Evolutionary conservation across 2,329 filamentous ascomycete species (phyloP).

Genomic region (Talaromyces amestolkiae): DNA sequence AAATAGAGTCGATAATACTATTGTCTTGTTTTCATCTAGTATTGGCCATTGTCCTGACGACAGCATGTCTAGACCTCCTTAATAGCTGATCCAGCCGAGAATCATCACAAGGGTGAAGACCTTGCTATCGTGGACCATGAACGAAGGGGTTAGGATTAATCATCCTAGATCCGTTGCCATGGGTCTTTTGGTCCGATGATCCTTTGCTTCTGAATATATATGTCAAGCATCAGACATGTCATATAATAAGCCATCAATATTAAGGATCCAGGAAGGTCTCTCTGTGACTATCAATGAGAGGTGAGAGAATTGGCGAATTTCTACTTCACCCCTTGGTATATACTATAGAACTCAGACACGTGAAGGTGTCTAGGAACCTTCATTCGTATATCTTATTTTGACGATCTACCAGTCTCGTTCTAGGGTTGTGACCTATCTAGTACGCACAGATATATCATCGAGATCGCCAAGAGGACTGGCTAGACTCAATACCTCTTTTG

Average conservation of each 20-base stretch:
- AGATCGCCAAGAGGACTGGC: too few species aligned
- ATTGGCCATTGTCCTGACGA: not conserved
- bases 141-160: not conserved
- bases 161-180: not conserved
- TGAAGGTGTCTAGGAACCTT: not conserved
- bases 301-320: not conserved
- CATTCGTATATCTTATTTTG: not conserved
- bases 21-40: not conserved
- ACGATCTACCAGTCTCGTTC: not conserved
- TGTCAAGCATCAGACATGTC: constrained; percentile 4
- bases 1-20: not conserved
- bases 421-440: not conserved
- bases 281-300: not conserved
- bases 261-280: not conserved
- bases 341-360: too few species aligned
- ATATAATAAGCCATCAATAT: not conserved
- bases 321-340: not conserved
- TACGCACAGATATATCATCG: not conserved
- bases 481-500: too few species aligned
- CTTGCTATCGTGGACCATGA: not conserved
- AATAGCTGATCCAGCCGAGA: not conserved
- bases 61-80: not conserved
- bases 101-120: not conserved
- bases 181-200: not conserved
- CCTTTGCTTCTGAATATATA: not conserved